Evolutionary conservation across 441 rosid genomes (phyloP), one percentile per base, ranked within the genome.

Genomic region (Daphne laureola): DNA sequence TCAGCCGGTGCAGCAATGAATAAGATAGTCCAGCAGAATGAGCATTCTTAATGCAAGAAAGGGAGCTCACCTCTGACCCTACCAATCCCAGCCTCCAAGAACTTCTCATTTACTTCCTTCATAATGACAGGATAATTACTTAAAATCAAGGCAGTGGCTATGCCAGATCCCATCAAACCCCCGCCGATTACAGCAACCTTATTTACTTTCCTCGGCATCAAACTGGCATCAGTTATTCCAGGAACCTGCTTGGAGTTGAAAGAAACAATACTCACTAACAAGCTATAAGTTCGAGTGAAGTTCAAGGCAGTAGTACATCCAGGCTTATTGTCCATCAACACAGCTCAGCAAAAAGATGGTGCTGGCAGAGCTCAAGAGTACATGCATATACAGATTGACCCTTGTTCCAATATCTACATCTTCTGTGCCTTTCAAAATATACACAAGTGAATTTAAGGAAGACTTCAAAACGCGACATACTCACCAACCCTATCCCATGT

Each of bases 101-200:
- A 84, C 61, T 86, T 79, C 36, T 79, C 85, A 73, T 90, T 86
- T 53, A 90, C 88, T 78, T 89, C 97, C 73, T 89, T 89, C 59
- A 89, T 73, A 62, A 84, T 76, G 62, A 89, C 97, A 6, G 78
- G 75, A 66, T 84, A 89, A 65, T 79, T 82, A 68, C 93, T 73
- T 55, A 84, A 86, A 53, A 89, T 66, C 72, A 89, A 66, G 2
- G 95, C 90, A 17, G 95, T 89, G 49, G 93, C 95, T 61, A 89
- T 89, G 63, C 97, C 97, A 42, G 97, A 89, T 65, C 97, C 97
- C 97, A 89, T 89, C 31, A 86, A 71, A 61, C 97, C 97, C 27
- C 97, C 97, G 14, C 97, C 97, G 57, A 89, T 76, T 48, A 89
- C 75, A 53, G 97, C 97, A 67, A 89, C 84, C 66, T 79, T 86